Base-by-base conservation (phyloP, 441 rosid genomes). In the Brassica hybrid region DNA sequence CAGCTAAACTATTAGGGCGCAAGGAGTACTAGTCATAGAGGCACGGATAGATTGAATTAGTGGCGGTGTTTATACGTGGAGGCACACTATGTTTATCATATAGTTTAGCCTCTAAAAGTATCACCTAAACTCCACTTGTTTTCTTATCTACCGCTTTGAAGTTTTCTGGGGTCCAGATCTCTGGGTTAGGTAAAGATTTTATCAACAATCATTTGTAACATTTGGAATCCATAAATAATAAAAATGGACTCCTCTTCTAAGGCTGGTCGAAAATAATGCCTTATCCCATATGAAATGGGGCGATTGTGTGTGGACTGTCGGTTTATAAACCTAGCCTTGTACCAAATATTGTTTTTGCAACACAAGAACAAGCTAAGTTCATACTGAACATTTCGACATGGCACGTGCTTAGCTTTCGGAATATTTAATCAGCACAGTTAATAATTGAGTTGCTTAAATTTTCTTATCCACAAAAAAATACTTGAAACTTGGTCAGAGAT, bases 11-110 rank as follows among this genome's bases (percentile, higher is more conserved):
- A 4, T 48, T 71, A 77, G 73, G 80, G 72, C 57, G 16, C 72
- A 17, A 58, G n/a, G n/a, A 60, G 68, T 38, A 74, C 65, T 78
- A 78, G 81, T 78, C 78, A 52, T 67, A 10, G 81, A 78, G 81
- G 81, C 81, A 73, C 27, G 27, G 27, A 25, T 71, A 79, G 2
- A 79, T 52, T 38, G 57, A 52, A 50, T 50, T 30, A 73, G 19
- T 41, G 4, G 81, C 74, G 78, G 81, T 79, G 81, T 27, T 12
- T 36, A 72, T 67, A 73, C 71, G 67, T 79, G 75, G 78, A 73
- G 78, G 67, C 75, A 62, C 1, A 73, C 78, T 79, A 5, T 52
- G 19, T n/a, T 16, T 52, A 23, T 50, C 12, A 17, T 57, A 62
- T 73, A 73, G 78, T 79, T 73, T 79, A 27, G 54, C 71, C 74